phyloP scores from a whole-genome alignment of 129 eudicot species.

The Oenanthe sinensis region DNA sequence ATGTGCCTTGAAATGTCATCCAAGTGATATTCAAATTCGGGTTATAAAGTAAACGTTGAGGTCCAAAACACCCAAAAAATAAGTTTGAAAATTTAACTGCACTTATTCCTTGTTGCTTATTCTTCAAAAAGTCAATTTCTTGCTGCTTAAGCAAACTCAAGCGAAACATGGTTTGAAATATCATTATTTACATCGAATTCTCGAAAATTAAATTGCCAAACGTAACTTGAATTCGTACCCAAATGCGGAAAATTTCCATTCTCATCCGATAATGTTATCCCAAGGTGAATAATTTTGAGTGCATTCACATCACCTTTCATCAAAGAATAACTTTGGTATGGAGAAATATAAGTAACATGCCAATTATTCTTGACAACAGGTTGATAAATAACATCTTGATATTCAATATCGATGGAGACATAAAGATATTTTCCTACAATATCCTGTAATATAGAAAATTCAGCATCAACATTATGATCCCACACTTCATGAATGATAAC shows the following conservation, averaged over 20 bases:
- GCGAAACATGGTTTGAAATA: background rate
- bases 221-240: background rate
- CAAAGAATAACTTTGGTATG: background rate
- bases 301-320: background rate
- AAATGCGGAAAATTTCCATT: background rate
- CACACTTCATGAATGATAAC: background rate
- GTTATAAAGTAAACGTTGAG: background rate
- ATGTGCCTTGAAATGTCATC: background rate
- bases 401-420: background rate
- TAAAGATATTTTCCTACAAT: background rate
- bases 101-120: background rate
- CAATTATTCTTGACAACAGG: background rate
- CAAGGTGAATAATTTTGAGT: background rate
- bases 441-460: background rate
- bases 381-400: background rate
- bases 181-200: background rate
- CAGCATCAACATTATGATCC: background rate
- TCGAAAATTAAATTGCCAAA: background rate
- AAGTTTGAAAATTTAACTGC: background rate
- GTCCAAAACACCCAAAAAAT: background rate
- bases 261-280: background rate
- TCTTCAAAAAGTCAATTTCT: background rate
- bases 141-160: background rate
- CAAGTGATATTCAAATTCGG: background rate
- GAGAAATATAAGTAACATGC: background rate